Percentiles rank a stretch among this genome's conserved stretches.
These are phyloP conservation scores for Candolleomyces eurysporus DNA, from an alignment of 768 basidiomycete genomes.

Conservation along the genomic window DNA sequence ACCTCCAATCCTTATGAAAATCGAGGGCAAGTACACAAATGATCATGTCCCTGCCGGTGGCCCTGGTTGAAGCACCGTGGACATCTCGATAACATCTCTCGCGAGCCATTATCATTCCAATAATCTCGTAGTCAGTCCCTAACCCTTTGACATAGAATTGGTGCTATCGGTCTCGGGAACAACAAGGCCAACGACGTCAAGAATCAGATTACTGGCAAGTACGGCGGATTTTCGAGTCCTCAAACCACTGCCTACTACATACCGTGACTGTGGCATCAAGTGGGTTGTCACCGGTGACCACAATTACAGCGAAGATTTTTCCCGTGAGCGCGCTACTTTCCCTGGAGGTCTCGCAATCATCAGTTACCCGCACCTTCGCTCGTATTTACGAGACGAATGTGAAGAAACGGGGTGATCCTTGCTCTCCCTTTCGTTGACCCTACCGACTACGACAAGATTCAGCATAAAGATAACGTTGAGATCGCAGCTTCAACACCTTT, in stretches of 20 bases:
- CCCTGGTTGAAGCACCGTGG: constrained; percentile 99
- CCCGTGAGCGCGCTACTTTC: constrained; percentile 96
- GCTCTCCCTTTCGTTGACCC: constrained; percentile 90
- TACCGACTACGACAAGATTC: constrained; percentile 92
- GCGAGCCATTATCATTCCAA: constrained; percentile 39
- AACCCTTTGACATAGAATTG: constrained; percentile 64
- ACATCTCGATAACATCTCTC: constrained; percentile 97
- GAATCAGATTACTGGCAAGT: constrained; percentile 88
- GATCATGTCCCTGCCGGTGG: constrained; percentile 98
- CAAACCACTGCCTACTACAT: constrained; percentile 87
- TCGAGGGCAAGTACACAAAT: constrained; percentile 98
- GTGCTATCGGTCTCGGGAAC: constrained; percentile 95
- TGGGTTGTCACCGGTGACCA: constrained; percentile 97
- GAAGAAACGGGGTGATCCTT: constrained; percentile 99
- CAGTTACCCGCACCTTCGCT: constrained; percentile 83
- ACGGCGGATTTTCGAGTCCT: constrained; percentile 81
- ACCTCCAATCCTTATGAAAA: constrained; percentile 97
- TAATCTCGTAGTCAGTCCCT: background rate
- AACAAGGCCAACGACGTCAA: constrained; percentile 94
- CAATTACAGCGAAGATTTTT: constrained; percentile 98
- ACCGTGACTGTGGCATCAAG: constrained; percentile 86
- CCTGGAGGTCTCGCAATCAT: constrained; percentile 96
- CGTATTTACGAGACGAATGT: constrained; percentile 98
- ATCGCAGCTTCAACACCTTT: constrained; percentile 78
- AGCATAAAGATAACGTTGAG: constrained; percentile 83